Evolutionary conservation across 139 green algal species (phyloP), one percentile per base, ranked within the genome.

Genomic region (Micromonas commoda): DNA sequence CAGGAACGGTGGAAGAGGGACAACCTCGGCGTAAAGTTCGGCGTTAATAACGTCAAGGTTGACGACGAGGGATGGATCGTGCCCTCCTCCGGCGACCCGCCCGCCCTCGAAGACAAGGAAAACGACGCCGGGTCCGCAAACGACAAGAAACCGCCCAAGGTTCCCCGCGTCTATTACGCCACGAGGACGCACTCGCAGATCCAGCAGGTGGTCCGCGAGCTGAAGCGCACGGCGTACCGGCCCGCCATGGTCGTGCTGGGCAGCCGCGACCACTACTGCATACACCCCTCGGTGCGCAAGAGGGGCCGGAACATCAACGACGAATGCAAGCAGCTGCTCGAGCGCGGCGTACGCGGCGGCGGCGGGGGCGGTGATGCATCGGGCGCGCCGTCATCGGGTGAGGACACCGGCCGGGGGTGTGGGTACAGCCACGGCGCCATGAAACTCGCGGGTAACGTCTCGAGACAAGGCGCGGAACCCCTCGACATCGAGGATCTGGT

Each of bases 401-500:
- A 16, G 16, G 45, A 57, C 9, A 16, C 45, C n/a, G 45, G 45
- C 9, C 9, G 45, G 9, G 45, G 45, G 45, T 57, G 45, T 16
- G 45, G 45, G 45, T 57, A 23, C 45, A 21, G 32, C 24, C 32
- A 39, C 32, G 33, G 33, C 64, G 37, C 37, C 9, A 35, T 34
- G 71, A 33, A 33, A 16, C 45, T 66, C 29, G 37, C 32, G 28
- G 5, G 29, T 1, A 39, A 19, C 35, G 34, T 28, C 26, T 64
- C 39, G 35, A 29, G 3, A 37, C 28, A 19, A 31, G 31, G 63
- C 45, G 24, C 26, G 23, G 38, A 29, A 4, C 29, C 97, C 39
- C 87, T 93, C 71, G 93, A 97, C 84, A 95, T 98, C 71, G 94
- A 98, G 79, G 94, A 98, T 68, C 80, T 98, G 45, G 76, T 82